A percentile compares a stretch with the other conserved stretches of the same genome.
These are phyloP conservation scores for Metschnikowia picachoensis DNA, from an alignment of 805 yeast species.

Conservation along the genomic window DNA sequence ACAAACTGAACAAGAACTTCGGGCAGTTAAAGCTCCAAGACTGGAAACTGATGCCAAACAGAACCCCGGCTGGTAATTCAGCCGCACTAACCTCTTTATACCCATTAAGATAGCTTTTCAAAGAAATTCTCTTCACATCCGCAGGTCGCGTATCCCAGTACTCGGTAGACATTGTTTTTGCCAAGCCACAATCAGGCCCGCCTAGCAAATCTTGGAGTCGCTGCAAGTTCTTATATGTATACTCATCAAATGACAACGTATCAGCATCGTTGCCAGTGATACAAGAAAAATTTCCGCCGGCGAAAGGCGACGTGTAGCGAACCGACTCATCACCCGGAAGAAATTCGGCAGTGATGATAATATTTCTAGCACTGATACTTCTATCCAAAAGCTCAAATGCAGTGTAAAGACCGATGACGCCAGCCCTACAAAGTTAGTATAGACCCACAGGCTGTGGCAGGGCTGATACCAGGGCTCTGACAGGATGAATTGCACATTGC, in stretches of 20 bases:
- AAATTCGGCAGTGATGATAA: conserved; percentile 60
- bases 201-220: conserved; percentile 46
- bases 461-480: no score
- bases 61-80: conserved; percentile 49
- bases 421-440: conserved; percentile 15
- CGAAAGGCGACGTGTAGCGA: conserved; percentile 78
- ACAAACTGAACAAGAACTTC: conserved; percentile 47
- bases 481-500: no score
- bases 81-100: conserved; percentile 31
- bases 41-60: conserved; percentile 51
- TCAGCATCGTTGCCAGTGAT: conserved; percentile 54
- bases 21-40: conserved; percentile 78
- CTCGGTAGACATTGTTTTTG: conserved; percentile 53
- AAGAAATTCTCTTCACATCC: conserved; percentile 42
- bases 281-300: conserved; percentile 42
- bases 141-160: conserved; percentile 47
- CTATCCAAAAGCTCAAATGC: conserved; percentile 59
- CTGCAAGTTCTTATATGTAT: conserved; percentile 49
- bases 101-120: conserved; percentile 47
- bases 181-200: conserved; percentile 51
- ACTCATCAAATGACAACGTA: conserved; percentile 47
- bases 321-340: conserved; percentile 78
- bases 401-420: conserved; percentile 70
- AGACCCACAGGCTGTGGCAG: neutral
- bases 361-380: conserved; percentile 36